Evolutionary conservation across 2,329 filamentous ascomycete genomes (phyloP).

Genomic region (Botrytis porri): DNA sequence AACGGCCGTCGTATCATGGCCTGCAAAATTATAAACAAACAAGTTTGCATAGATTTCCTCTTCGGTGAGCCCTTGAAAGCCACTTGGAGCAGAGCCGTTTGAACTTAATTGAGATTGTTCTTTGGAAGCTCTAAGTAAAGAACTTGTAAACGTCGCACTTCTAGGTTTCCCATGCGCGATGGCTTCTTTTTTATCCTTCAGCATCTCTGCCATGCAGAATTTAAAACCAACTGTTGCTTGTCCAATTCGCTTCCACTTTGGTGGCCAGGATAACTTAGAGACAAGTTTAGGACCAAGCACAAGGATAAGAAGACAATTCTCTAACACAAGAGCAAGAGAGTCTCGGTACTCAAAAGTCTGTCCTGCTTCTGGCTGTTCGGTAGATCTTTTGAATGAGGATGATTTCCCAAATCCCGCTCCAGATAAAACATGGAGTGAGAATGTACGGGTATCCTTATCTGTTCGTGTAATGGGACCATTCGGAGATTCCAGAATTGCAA

Average conservation of each 20-base stretch:
- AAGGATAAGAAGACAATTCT: conserved; percentile 1
- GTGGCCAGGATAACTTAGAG: neutral
- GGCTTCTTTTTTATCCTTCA: neutral
- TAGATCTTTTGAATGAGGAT: conserved; percentile 1
- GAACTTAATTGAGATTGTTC: neutral
- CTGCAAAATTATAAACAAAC: conserved; percentile 37
- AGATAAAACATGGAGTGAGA: neutral
- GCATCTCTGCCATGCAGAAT: conserved; percentile 1
- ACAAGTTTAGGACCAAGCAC: neutral
- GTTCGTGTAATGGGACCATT: neutral
- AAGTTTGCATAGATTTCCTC: conserved; percentile 37
- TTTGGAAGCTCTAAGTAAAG: conserved; percentile 8
- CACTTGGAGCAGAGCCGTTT: neutral
- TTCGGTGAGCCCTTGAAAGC: conserved; percentile 37
- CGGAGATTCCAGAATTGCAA: conserved; percentile 8
- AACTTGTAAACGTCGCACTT: neutral
- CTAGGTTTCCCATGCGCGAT: neutral
- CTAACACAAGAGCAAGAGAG: neutral
- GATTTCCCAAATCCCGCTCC: conserved; percentile 8
- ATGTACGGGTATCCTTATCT: neutral
- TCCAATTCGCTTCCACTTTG: neutral
- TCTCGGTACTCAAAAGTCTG: neutral
- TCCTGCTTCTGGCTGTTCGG: neutral
- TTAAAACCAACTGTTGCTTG: conserved; percentile 1
- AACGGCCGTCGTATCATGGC: conserved; percentile 38